Base-by-base conservation (phyloP, 73 alveolate genomes). In the Paramecium sonneborni region DNA sequence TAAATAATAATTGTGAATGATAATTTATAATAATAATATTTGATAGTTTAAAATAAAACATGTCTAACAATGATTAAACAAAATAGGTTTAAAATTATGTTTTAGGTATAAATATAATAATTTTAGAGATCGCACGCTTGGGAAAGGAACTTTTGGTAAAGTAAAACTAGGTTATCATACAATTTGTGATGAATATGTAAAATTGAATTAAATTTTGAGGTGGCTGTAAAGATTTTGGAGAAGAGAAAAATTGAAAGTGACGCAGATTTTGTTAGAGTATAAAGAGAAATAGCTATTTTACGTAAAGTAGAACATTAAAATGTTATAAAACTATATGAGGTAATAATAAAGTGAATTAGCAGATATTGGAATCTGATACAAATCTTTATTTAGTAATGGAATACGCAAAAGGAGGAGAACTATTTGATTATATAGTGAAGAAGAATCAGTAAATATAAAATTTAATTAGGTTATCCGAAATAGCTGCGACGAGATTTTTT, bases 331-430 rank as follows among this genome's bases (percentile, higher is more conserved):
- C 55, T 86, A 0, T 86, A 86, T 67, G 93, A 86, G 48, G 93
- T 86, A 86, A n/a, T 4, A 30, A 20, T 11, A 7, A 28, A 24
- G 39, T 48, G 1, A 15, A n/a, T n/a, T 88, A 41, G 55, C 41
- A 88, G 93, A 88, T 88, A 68, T 21, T 88, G 8, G 96, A 94
- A 93, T 93, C 98, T 20, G 95, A 95, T 57, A 85, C 88, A 57
- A 92, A 93, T 84, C 58, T 96, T 21, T 96, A 94, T 85, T 92
- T 96, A 30, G 92, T 96, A 52, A 96, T 91, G 93, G 98, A 96
- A 90, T 96, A 95, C 72, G 97, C 98, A 37, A 93, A 94, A 41
- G 98, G 98, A 39, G 97, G 97, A 44, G 99, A 96, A 85, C 85
- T 96, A 41, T 93, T 96, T 85, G 97, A 96, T 86, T 96, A 94